These are phyloP conservation scores for Sesbania bispinosa DNA, from an alignment of 306 rosid genomes.

Conservation along the genomic window DNA sequence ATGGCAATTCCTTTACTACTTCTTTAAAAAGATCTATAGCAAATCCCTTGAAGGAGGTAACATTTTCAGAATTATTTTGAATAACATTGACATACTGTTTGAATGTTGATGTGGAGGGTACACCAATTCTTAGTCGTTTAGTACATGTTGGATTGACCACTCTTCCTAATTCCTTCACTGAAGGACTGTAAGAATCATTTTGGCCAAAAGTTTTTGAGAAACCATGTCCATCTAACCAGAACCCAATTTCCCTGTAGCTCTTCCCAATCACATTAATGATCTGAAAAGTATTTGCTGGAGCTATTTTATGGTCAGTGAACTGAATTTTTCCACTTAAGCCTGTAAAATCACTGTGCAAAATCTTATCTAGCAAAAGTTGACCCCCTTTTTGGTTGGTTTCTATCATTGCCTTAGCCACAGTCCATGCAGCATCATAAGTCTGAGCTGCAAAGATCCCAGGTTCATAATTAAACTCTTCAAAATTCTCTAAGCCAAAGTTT, in stretches of 20 bases:
- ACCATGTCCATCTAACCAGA: too few species aligned
- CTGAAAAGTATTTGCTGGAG: slow-evolving; percentile 21
- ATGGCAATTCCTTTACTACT: slow-evolving; percentile 33
- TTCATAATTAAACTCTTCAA: slow-evolving; percentile 34
- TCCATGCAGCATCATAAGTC: slow-evolving; percentile 49
- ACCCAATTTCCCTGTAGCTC: too few species aligned
- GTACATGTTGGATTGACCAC: slow-evolving; percentile 34
- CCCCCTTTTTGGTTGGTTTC: slow-evolving; percentile 8
- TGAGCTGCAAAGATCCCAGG: slow-evolving; percentile 40
- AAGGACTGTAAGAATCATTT: too few species aligned
- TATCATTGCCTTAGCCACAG: slow-evolving; percentile 31
- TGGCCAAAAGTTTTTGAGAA: too few species aligned
- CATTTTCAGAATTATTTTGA: background rate
- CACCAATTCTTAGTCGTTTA: slow-evolving; percentile 38
- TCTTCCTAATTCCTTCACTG: too few species aligned
- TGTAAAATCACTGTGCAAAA: slow-evolving; percentile 22
- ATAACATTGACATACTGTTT: slow-evolving; percentile 29
- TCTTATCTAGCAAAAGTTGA: slow-evolving; percentile 24
- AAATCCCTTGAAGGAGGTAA: slow-evolving; percentile 22
- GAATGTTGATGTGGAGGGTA: slow-evolving; percentile 26
- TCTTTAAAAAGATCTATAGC: slow-evolving; percentile 34
- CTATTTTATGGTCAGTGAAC: slow-evolving; percentile 21
- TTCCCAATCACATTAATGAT: too few species aligned
- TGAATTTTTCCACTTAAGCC: slow-evolving; percentile 35
- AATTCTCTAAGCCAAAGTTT: slow-evolving; percentile 25